phyloP scores from a whole-genome alignment of 2,329 filamentous ascomycete species.

The Aspergillus tubingensis region DNA sequence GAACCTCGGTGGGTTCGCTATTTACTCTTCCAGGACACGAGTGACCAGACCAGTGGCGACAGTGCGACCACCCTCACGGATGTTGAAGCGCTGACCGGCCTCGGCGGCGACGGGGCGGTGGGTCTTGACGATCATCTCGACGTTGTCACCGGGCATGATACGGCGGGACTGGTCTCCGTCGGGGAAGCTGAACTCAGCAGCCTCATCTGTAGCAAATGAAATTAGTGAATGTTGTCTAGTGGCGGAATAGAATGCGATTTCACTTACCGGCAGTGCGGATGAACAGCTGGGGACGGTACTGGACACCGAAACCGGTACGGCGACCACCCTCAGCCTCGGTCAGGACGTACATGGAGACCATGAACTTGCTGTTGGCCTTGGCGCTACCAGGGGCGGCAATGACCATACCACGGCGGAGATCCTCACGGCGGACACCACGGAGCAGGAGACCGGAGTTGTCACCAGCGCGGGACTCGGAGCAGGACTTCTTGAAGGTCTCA shows the following conservation, averaged over 20 bases:
- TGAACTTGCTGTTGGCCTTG: constrained; percentile 88
- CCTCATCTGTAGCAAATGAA: constrained; percentile 53
- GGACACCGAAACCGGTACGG: constrained; percentile 91
- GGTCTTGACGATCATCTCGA: constrained; percentile 91
- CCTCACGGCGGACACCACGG: constrained; percentile 93
- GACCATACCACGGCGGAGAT: constrained; percentile 93
- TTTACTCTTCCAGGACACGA: constrained; percentile 60
- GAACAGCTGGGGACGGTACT: constrained; percentile 97
- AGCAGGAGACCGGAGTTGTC: constrained; percentile 98
- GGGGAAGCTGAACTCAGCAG: constrained; percentile 79
- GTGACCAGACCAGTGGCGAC: constrained; percentile 83
- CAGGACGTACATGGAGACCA: constrained; percentile 94
- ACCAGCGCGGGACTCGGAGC: constrained; percentile 91
- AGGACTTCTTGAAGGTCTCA: constrained; percentile 99
- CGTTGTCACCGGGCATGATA: constrained; percentile 98
- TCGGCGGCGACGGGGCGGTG: constrained; percentile 85
- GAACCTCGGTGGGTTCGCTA: constrained; percentile 5
- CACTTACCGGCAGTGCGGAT: constrained; percentile 85
- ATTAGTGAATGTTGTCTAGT: not conserved
- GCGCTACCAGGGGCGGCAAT: constrained; percentile 78
- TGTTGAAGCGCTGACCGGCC: constrained; percentile 92
- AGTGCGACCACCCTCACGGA: constrained; percentile 92
- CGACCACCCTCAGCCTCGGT: constrained; percentile 98
- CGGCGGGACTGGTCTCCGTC: constrained; percentile 77
- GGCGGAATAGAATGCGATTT: constrained; percentile 21